A percentile compares a stretch with the other conserved stretches of the same genome.
Conservation (phyloP, 768 basidiomycete genomes). For the Collybia mongolica region DNA sequence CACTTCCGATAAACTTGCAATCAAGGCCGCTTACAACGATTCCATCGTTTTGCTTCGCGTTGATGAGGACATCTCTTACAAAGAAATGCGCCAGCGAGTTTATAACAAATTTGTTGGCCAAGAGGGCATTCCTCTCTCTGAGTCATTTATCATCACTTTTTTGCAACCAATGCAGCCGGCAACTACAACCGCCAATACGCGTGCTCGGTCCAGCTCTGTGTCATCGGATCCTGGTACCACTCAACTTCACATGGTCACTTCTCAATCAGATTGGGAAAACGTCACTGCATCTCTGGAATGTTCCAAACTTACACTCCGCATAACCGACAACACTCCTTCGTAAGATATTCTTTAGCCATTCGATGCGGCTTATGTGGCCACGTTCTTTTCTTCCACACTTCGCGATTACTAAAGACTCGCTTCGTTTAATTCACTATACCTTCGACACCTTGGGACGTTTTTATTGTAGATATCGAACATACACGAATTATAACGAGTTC, state of each 20-base stretch:
- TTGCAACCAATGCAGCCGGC: slow-evolving; percentile 32
- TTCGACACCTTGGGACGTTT: background rate
- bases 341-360: background rate
- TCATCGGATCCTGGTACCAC: slow-evolving; percentile 28
- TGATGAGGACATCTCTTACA: slow-evolving; percentile 42
- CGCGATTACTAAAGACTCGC: background rate
- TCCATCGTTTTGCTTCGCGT: slow-evolving; percentile 63
- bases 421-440: background rate
- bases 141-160: slow-evolving; percentile 56
- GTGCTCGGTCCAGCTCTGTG: slow-evolving; percentile 32
- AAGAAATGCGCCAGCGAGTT: slow-evolving; percentile 55
- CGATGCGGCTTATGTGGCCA: background rate
- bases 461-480: slow-evolving; percentile 1
- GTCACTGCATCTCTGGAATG: slow-evolving; percentile 41
- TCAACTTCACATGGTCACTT: slow-evolving; percentile 44
- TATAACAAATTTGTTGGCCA: slow-evolving; percentile 67
- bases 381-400: background rate
- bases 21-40: slow-evolving; percentile 67
- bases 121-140: slow-evolving; percentile 52
- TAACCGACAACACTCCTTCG: slow-evolving; percentile 38
- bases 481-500: background rate
- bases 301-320: slow-evolving; percentile 55
- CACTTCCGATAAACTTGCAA: slow-evolving; percentile 35
- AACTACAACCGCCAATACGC: slow-evolving; percentile 16
- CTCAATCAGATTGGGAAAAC: slow-evolving; percentile 61